Evolutionary conservation across 768 basidiomycete species (phyloP).

Genomic region (Pholiota microspora): DNA sequence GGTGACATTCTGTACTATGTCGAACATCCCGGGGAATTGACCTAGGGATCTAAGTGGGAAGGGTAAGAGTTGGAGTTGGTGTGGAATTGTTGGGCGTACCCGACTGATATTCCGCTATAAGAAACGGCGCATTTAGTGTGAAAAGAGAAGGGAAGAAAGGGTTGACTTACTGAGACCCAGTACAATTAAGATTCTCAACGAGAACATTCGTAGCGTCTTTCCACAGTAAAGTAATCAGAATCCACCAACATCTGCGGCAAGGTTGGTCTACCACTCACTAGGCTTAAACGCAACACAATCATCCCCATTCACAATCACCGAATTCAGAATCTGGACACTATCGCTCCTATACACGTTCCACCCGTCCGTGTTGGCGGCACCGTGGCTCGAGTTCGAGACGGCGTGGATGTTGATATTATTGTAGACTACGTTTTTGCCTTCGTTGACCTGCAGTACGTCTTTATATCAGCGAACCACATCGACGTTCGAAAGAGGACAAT

Average conservation of each 20-base stretch:
- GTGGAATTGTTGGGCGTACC: too few relatives aligned
- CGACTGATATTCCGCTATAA: slow-evolving; percentile 52
- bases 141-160: neutral
- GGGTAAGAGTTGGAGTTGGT: too few relatives aligned
- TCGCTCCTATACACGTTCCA: slow-evolving; percentile 65
- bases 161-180: slow-evolving; percentile 50
- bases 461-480: too few relatives aligned
- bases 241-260: too few relatives aligned
- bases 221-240: too few relatives aligned
- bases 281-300: slow-evolving; percentile 63
- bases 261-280: slow-evolving; percentile 24
- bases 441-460: slow-evolving; percentile 53
- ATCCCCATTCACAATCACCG: slow-evolving; percentile 52
- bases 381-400: slow-evolving; percentile 40
- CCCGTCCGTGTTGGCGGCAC: slow-evolving; percentile 54
- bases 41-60: slow-evolving; percentile 49
- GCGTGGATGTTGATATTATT: slow-evolving; percentile 46
- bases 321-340: slow-evolving; percentile 44
- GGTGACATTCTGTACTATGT: slow-evolving; percentile 67
- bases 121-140: neutral
- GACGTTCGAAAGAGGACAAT: too few relatives aligned
- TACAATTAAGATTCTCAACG: slow-evolving; percentile 57
- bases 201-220: slow-evolving; percentile 51
- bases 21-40: slow-evolving; percentile 48
- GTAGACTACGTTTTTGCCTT: slow-evolving; percentile 43